Evolutionary conservation across 257 asterid species (phyloP).

Genomic region (Eucommia ulmoides): DNA sequence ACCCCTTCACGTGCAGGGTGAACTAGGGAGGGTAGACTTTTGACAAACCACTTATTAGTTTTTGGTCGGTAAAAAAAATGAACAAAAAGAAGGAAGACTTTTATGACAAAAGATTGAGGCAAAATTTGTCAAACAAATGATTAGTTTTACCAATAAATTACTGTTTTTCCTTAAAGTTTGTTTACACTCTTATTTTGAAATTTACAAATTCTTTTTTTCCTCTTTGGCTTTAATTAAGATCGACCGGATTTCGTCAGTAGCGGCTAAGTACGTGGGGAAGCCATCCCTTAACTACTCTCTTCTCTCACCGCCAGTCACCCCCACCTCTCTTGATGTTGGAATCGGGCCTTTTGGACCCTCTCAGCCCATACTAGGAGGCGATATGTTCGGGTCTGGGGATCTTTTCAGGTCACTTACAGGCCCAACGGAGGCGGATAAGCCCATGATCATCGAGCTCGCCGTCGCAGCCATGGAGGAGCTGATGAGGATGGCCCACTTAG

Average conservation of each 20-base stretch:
- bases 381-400: not conserved
- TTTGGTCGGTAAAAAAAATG: too few relatives aligned
- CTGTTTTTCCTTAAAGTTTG: not conserved
- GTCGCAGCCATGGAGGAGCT: constrained; percentile 37
- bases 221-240: constrained; percentile 2
- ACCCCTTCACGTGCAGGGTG: too few relatives aligned
- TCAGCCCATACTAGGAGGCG: not conserved
- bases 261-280: constrained; percentile 3
- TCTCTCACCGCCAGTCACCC: not conserved
- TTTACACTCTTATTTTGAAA: not conserved
- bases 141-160: not conserved
- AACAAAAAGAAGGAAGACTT: too few relatives aligned
- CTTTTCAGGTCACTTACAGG: not conserved
- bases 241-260: not conserved
- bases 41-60: too few relatives aligned
- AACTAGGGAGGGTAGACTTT: too few relatives aligned
- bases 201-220: too few relatives aligned
- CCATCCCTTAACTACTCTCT: not conserved
- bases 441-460: constrained; percentile 15
- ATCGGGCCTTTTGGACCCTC: not conserved
- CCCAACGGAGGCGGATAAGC: constrained; percentile 8
- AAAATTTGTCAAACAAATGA: too few relatives aligned
- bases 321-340: not conserved
- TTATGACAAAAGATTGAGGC: too few relatives aligned
- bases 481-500: constrained; percentile 11